Evolutionary conservation across 2,329 filamentous ascomycete species (phyloP), one percentile per base, ranked within the genome.

Genomic region (Alternaria consortialis): DNA sequence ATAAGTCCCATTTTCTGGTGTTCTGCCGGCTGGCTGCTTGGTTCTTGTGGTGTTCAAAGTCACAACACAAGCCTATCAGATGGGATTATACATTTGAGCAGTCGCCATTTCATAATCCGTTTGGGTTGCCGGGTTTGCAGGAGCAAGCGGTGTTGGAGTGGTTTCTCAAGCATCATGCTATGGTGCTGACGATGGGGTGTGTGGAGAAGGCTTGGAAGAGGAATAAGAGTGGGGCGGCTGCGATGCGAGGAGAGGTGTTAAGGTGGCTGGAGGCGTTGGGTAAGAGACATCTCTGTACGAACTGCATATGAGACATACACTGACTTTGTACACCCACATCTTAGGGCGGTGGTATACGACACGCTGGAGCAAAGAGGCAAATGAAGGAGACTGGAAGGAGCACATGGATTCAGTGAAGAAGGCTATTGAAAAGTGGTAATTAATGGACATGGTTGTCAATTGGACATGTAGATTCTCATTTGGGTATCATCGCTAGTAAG

Each of bases 11-110:
- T 36, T 74, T 73, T 48, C 27, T 68, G 11, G 11, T 54, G 0
- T 73, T 73, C 46, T 69, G 65, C 29, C 56, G 63, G 17, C 43
- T 73, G 13, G 59, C 65, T 7, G 46, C 52, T 7, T 74, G 71
- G 71, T 71, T 62, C 31, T 46, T 42, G 9, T 56, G 55, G 48
- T 39, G 54, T 31, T 20, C 20, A 20, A 25, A 20, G 17, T 34
- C 40, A 3, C 15, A 9, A 4, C 31, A 48, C 2, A 34, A 34
- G 0, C 39, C 29, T 7, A 46, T 64, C 1, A 17, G 12, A 12
- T 67, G 64, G 62, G 36, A 25, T 2, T 68, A 68, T 58, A n/a
- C 15, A 7, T 66, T 66, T 47, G 53, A 57, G 17, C 37, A 56
- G 50, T 50, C 43, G n/a, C 29, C 52, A 8, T 56, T 31, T 42